Percentiles rank a stretch among this genome's conserved stretches.
phyloP scores from a whole-genome alignment of 352 stramenopile species.

The Peronospora belbahrii region DNA sequence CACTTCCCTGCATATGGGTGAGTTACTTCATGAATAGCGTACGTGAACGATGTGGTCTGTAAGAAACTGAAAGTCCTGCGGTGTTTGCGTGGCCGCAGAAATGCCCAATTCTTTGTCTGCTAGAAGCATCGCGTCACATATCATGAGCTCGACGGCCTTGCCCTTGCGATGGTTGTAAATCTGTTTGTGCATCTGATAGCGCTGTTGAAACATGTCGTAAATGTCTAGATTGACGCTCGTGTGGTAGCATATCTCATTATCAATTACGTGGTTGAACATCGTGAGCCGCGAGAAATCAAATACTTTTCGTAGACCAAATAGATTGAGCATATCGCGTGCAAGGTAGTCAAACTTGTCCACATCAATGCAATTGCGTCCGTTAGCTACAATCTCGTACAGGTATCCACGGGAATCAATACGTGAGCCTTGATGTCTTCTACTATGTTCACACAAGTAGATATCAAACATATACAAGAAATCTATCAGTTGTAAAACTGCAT shows the following conservation, averaged over 20 bases:
- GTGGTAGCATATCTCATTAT: constrained; percentile 86
- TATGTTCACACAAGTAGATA: constrained; percentile 1
- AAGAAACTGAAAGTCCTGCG: constrained; percentile 67
- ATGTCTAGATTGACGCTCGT: constrained; percentile 82
- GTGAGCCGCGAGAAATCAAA: constrained; percentile 74
- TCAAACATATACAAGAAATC: too few relatives aligned
- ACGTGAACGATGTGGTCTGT: constrained; percentile 70
- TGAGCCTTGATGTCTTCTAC: constrained; percentile 39
- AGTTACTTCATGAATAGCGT: too few relatives aligned
- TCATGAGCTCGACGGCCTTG: constrained; percentile 88
- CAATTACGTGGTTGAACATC: constrained; percentile 82
- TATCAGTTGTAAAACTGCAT: too few relatives aligned
- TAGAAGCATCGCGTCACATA: constrained; percentile 78
- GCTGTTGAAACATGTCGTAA: constrained; percentile 86
- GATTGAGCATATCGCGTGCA: constrained; percentile 78
- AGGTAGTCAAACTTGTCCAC: constrained; percentile 92
- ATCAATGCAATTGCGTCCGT: constrained; percentile 87
- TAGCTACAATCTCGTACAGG: constrained; percentile 88
- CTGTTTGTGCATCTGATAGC: constrained; percentile 86
- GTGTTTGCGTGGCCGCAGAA: constrained; percentile 48
- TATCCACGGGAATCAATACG: constrained; percentile 58
- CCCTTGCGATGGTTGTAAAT: constrained; percentile 88
- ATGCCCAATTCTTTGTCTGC: constrained; percentile 73
- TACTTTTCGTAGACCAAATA: constrained; percentile 71
- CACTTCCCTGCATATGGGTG: too few relatives aligned